Percentiles rank a stretch among this genome's conserved stretches.
These are phyloP conservation scores for Kazachstania africana DNA, from an alignment of 805 yeast genomes.

Conservation along the genomic window DNA sequence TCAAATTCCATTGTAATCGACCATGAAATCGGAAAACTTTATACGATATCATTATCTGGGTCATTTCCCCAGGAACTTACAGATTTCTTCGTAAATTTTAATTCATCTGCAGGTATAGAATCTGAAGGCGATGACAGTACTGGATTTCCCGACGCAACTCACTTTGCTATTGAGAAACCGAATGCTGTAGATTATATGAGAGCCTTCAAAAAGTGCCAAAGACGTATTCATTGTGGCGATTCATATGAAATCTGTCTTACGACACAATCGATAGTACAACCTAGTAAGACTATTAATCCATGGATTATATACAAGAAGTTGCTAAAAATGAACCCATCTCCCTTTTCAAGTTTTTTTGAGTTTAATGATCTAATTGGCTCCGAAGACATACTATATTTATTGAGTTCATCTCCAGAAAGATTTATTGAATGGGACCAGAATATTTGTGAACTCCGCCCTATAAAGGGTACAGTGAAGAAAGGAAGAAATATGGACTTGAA, in stretches of 20 bases:
- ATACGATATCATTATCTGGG: conserved; percentile 38
- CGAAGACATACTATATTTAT: conserved; percentile 36
- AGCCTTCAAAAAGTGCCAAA: conserved; percentile 54
- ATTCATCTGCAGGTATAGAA: conserved; percentile 3
- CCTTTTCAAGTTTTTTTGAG: conserved; percentile 72
- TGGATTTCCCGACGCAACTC: too few relatives aligned
- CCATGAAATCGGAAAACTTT: conserved; percentile 33
- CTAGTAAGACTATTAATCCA: conserved; percentile 39
- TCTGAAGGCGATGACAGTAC: conserved; percentile 2
- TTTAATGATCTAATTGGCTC: conserved; percentile 38
- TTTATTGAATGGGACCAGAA: conserved; percentile 66
- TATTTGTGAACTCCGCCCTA: conserved; percentile 77
- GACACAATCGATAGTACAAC: conserved; percentile 48
- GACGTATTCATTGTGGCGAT: conserved; percentile 63
- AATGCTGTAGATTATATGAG: conserved; percentile 38
- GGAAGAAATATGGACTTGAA: conserved; percentile 39
- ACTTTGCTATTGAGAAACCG: conserved; percentile 38
- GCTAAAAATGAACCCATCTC: conserved; percentile 74
- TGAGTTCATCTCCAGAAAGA: conserved; percentile 92
- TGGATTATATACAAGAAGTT: conserved; percentile 77
- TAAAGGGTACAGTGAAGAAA: conserved; percentile 88
- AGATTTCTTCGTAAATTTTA: conserved; percentile 3
- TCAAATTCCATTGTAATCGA: conserved; percentile 53
- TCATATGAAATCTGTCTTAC: conserved; percentile 92
- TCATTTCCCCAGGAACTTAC: conserved; percentile 23